phyloP scores from a whole-genome alignment of 495 filamentous ascomycete genomes.

The Trichoderma gamsii region DNA sequence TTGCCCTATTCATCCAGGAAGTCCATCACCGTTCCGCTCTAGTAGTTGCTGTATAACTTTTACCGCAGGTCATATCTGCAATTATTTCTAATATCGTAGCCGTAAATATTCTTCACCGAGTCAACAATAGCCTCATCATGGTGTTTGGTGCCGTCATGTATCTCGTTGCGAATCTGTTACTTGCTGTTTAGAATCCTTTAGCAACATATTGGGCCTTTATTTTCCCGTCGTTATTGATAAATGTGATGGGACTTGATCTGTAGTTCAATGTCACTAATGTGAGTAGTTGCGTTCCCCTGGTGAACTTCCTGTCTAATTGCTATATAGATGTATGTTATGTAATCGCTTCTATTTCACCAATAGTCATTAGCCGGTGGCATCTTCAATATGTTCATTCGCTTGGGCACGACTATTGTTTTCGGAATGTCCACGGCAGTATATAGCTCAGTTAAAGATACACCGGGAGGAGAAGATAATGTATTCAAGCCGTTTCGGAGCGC shows the following conservation, averaged over 20 bases:
- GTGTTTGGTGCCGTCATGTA: conserved; percentile 41
- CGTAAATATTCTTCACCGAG: conserved; percentile 41
- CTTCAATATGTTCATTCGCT: conserved; percentile 51
- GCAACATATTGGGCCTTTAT: conserved; percentile 53
- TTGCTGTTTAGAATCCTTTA: conserved; percentile 32
- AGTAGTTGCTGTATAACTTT: conserved; percentile 48
- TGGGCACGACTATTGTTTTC: conserved; percentile 46
- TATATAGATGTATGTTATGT: conserved; percentile 24
- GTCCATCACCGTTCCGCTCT: conserved; percentile 43
- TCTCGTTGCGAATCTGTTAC: conserved; percentile 39
- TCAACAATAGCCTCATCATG: conserved; percentile 46
- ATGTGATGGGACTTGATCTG: conserved; percentile 52
- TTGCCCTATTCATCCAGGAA: conserved; percentile 52
- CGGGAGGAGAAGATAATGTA: conserved; percentile 29
- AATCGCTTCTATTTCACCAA: conserved; percentile 47
- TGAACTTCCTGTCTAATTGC: conserved; percentile 22
- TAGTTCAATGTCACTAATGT: conserved; percentile 60
- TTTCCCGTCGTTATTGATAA: conserved; percentile 48
- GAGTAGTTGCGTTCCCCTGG: conserved; percentile 37
- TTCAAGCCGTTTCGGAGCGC: conserved; percentile 39
- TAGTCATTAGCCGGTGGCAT: conserved; percentile 54
- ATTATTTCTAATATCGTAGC: conserved; percentile 45
- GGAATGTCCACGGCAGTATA: conserved; percentile 48
- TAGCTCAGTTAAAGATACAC: conserved; percentile 29
- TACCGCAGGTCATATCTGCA: conserved; percentile 51